A percentile compares a stretch with the other conserved stretches of the same genome.
These are phyloP conservation scores for Neonectria coccinea DNA, from an alignment of 2,329 filamentous ascomycete genomes.

Conservation along the genomic window DNA sequence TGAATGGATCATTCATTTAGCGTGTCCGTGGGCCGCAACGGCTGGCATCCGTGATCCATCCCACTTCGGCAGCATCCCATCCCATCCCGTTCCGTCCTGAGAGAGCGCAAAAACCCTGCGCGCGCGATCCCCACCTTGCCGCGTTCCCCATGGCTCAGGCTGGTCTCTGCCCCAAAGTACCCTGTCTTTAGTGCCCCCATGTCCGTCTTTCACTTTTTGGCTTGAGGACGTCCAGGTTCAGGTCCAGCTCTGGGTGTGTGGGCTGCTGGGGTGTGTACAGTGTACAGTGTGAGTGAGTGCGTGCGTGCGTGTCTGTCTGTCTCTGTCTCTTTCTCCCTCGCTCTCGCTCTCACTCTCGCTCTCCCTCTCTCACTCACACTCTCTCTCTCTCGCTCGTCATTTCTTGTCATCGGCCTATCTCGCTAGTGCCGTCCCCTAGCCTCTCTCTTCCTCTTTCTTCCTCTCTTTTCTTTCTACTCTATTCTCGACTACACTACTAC, in stretches of 20 bases:
- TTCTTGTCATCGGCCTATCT: too few relatives aligned
- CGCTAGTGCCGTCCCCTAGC: not conserved
- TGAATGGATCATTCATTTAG: too few relatives aligned
- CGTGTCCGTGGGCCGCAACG: constrained; percentile 8
- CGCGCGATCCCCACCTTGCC: constrained; percentile 34
- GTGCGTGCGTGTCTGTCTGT: not conserved
- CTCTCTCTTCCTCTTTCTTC: not conserved
- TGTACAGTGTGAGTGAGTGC: too few relatives aligned
- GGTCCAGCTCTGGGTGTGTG: not conserved
- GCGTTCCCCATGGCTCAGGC: constrained; percentile 35
- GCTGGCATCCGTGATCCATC: constrained; percentile 12
- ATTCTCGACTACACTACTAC: not conserved
- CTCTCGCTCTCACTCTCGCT: too few relatives aligned
- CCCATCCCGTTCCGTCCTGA: constrained; percentile 12
- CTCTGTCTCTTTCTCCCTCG: too few relatives aligned
- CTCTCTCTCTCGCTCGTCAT: not conserved
- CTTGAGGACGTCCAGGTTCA: not conserved
- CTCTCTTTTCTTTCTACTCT: not conserved
- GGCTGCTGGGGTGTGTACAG: too few relatives aligned
- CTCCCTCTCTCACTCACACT: not conserved
- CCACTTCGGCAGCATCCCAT: constrained; percentile 30
- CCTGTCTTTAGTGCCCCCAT: not conserved
- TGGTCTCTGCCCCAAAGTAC: constrained; percentile 1
- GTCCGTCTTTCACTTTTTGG: not conserved
- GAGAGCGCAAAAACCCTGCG: constrained; percentile 36